phyloP scores from a whole-genome alignment of 257 asterid genomes.

The Gentiana straminea region DNA sequence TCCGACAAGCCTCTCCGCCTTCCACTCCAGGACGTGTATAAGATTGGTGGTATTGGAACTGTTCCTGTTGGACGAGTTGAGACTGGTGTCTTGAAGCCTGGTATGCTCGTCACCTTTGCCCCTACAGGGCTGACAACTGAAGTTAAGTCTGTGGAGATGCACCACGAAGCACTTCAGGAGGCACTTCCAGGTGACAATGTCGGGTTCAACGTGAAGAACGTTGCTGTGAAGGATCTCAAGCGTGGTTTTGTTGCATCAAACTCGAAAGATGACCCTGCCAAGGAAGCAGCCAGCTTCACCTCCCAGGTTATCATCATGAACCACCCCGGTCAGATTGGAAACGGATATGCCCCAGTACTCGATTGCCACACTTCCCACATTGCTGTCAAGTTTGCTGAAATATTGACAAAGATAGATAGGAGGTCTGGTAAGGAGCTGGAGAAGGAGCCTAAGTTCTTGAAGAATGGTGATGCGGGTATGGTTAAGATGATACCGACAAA shows the following conservation, averaged over 20 bases:
- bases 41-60: conserved; percentile 86
- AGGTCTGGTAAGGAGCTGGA: conserved; percentile 73
- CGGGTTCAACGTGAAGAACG: conserved; percentile 77
- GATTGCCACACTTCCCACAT: conserved; percentile 71
- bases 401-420: conserved; percentile 70
- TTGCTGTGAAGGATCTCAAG: conserved; percentile 78
- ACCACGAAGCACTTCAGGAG: conserved; percentile 5
- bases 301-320: conserved; percentile 77
- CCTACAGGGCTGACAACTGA: conserved; percentile 15
- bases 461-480: conserved; percentile 68
- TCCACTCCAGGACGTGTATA: conserved; percentile 86
- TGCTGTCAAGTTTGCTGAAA: conserved; percentile 59
- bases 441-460: conserved; percentile 72
- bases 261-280: conserved; percentile 78
- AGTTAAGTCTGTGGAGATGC: conserved; percentile 7
- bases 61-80: conserved; percentile 52
- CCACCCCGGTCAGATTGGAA: conserved; percentile 74
- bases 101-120: conserved; percentile 13
- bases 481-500: conserved; percentile 80
- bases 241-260: conserved; percentile 78
- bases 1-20: conserved; percentile 79
- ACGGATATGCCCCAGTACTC: conserved; percentile 62
- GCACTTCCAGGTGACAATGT: conserved; percentile 14
- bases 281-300: conserved; percentile 56
- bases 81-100: conserved; percentile 15